A percentile compares a stretch with the other conserved stretches of the same genome.
Evolutionary conservation across 257 asterid genomes (phyloP).

Genomic region (Lavandula angustifolia): DNA sequence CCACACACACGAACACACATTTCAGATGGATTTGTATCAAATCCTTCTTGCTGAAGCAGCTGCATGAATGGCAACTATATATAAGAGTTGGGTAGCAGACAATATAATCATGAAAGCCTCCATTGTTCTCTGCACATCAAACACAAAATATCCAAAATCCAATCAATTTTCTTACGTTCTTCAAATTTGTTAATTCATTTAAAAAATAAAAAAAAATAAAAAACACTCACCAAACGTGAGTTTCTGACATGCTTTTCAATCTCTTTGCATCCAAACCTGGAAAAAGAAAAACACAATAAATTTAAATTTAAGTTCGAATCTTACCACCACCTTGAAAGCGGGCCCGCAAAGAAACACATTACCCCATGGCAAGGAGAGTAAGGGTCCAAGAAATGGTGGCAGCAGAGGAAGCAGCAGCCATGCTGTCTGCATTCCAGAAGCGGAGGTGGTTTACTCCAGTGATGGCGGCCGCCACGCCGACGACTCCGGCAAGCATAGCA

Average conservation of each 20-base stretch:
- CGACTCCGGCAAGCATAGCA: conserved; percentile 76
- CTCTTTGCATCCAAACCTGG: conserved; percentile 85
- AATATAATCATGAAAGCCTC: conserved; percentile 89
- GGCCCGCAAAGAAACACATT: neutral
- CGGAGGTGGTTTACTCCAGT: conserved; percentile 68
- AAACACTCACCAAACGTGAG: conserved; percentile 66
- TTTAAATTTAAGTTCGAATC: too few relatives aligned
- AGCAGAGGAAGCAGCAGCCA: conserved; percentile 64
- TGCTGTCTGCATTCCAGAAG: conserved; percentile 58
- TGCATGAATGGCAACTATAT: conserved; percentile 71
- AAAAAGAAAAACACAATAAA: neutral
- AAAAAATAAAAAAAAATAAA: too few relatives aligned
- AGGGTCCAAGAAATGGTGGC: conserved; percentile 83
- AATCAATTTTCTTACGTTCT: neutral
- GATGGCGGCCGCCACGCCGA: conserved; percentile 68
- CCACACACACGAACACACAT: conserved; percentile 13
- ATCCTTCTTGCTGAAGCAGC: conserved; percentile 53
- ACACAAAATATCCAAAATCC: neutral
- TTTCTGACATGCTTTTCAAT: conserved; percentile 58
- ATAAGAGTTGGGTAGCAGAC: conserved; percentile 67
- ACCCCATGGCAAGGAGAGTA: conserved; percentile 96
- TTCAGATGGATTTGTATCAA: conserved; percentile 7
- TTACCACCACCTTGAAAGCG: too few relatives aligned
- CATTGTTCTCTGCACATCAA: conserved; percentile 70
- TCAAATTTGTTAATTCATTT: neutral